phyloP scores from a whole-genome alignment of 257 asterid species.

The Plantago elongata region DNA sequence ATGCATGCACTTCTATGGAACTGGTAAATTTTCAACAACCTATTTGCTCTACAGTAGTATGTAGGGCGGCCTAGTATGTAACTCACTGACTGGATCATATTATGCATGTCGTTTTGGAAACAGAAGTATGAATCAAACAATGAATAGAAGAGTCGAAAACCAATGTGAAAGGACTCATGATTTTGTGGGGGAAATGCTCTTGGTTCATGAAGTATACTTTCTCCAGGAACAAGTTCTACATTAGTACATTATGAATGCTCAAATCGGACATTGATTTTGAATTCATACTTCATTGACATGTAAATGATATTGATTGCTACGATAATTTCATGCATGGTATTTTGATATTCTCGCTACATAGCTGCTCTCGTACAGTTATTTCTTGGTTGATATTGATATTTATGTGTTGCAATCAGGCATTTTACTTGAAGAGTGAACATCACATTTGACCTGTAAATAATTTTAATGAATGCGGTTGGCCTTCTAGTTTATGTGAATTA shows the following conservation, averaged over 20 bases:
- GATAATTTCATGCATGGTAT: background rate
- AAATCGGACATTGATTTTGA: too few relatives aligned
- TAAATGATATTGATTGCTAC: background rate
- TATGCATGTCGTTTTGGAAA: conserved; percentile 7
- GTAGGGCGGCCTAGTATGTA: background rate
- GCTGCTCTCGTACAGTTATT: conserved; percentile 1
- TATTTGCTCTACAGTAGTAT: conserved; percentile 2
- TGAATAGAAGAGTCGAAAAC: background rate
- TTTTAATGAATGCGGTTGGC: background rate
- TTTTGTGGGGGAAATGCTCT: background rate
- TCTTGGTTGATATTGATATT: conserved; percentile 9
- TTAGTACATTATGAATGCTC: background rate
- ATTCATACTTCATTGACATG: background rate
- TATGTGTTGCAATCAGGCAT: conserved; percentile 2
- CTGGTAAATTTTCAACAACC: conserved; percentile 49
- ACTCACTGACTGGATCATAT: background rate
- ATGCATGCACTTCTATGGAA: conserved; percentile 99
- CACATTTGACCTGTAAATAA: conserved; percentile 10
- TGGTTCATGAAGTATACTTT: background rate
- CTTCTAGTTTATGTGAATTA: too few relatives aligned
- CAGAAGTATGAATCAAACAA: background rate
- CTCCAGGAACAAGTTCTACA: background rate
- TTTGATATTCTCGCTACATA: conserved; percentile 8
- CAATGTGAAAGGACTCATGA: conserved; percentile 10
- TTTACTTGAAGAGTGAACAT: conserved; percentile 1